Percentiles rank a stretch among this genome's conserved stretches.
Conservation (phyloP, 2,329 filamentous ascomycete genomes). For the Diaporthe batatas region DNA sequence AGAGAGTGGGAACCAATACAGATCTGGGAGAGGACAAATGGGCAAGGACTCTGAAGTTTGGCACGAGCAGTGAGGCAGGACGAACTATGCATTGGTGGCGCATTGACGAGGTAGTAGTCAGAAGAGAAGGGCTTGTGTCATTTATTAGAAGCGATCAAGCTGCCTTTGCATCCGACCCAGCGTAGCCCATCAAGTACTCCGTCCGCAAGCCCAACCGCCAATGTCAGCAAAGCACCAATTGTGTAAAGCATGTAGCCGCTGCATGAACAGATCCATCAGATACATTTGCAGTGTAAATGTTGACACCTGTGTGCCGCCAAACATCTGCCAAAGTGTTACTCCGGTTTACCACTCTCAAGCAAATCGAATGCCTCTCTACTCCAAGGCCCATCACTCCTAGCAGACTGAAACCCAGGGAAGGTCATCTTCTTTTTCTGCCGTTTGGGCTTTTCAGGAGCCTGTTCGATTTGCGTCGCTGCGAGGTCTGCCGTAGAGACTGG, state of each 20-base stretch:
- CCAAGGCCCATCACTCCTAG: conserved; percentile 72
- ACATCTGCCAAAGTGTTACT: neutral
- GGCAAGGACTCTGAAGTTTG: neutral
- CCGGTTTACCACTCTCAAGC: conserved; percentile 71
- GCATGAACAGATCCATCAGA: neutral
- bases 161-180: neutral
- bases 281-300: neutral
- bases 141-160: neutral
- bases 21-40: neutral
- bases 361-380: conserved; percentile 77
- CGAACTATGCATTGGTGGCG: neutral
- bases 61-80: neutral
- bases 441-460: conserved; percentile 37
- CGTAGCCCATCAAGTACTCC: neutral
- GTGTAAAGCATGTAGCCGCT: neutral
- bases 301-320: neutral
- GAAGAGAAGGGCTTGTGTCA: neutral
- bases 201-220: neutral
- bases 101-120: neutral
- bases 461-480: conserved; percentile 43
- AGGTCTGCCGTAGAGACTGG: conserved; percentile 41
- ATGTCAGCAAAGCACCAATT: neutral
- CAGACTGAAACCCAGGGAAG: conserved; percentile 62
- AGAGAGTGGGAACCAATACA: conserved; percentile 1
- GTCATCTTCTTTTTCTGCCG: conserved; percentile 47